These are phyloP conservation scores for Vitis hybrid DNA, from an alignment of 177 flowering plant genomes.

Conservation along the genomic window DNA sequence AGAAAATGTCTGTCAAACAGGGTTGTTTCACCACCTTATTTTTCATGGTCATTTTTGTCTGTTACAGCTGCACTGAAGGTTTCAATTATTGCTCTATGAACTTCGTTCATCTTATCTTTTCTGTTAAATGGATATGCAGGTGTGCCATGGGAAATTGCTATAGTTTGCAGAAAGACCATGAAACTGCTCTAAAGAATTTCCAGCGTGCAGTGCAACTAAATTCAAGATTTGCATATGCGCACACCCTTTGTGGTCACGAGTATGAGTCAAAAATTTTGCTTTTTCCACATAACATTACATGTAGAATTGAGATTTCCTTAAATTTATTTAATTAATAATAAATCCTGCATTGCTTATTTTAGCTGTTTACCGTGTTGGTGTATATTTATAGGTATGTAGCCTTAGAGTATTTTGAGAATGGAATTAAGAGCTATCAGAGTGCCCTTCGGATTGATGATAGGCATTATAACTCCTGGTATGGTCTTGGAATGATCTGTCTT, in stretches of 20 bases:
- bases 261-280: conserved; percentile 29
- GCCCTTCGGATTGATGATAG: conserved; percentile 82
- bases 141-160: conserved; percentile 98
- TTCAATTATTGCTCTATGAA: not conserved
- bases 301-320: not conserved
- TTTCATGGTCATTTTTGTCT: too few species aligned
- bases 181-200: conserved; percentile 91
- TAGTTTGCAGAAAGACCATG: conserved; percentile 98
- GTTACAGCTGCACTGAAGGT: not conserved
- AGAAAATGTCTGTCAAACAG: too few species aligned
- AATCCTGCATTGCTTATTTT: not conserved
- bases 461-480: conserved; percentile 98
- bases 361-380: conserved; percentile 7
- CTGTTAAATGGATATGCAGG: conserved; percentile 48
- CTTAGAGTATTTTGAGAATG: conserved; percentile 94
- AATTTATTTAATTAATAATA: not conserved
- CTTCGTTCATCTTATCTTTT: not conserved
- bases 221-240: conserved; percentile 90
- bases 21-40: too few species aligned
- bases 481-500: conserved; percentile 92
- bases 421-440: conserved; percentile 83
- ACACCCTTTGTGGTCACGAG: conserved; percentile 99
- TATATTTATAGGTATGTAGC: conserved; percentile 63
- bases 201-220: conserved; percentile 88
- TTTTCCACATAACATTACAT: conserved; percentile 1